Evolutionary conservation across 2,329 filamentous ascomycete genomes (phyloP).

Genomic region (Pseudogymnoascus sp.): DNA sequence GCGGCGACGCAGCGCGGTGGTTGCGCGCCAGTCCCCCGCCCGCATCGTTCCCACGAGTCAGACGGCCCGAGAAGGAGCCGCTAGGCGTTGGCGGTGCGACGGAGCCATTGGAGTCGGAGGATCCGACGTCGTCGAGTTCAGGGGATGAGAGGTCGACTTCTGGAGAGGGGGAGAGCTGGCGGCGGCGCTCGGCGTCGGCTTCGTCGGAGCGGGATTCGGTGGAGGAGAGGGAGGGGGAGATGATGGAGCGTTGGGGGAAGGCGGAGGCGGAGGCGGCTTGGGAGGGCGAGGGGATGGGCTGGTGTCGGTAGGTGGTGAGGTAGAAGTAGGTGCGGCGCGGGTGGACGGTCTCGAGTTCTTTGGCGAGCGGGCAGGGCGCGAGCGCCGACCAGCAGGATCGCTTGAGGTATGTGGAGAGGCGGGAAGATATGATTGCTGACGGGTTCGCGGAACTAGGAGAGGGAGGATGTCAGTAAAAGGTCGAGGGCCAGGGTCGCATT

Average conservation of each 20-base stretch:
- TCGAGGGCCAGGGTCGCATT: slow-evolving; percentile 9
- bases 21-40: slow-evolving; percentile 44
- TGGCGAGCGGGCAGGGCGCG: slow-evolving; percentile 78
- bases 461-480: slow-evolving; percentile 25
- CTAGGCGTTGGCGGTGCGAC: slow-evolving; percentile 54
- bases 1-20: slow-evolving; percentile 72
- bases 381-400: slow-evolving; percentile 71
- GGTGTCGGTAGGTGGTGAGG: slow-evolving; percentile 78
- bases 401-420: slow-evolving; percentile 82
- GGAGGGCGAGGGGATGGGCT: slow-evolving; percentile 65
- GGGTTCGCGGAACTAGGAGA: slow-evolving; percentile 79
- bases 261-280: slow-evolving; percentile 37
- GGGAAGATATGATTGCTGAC: slow-evolving; percentile 88
- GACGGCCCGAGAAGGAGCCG: slow-evolving; percentile 50
- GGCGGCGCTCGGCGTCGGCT: slow-evolving; percentile 55
- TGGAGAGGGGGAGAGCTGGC: slow-evolving; percentile 78
- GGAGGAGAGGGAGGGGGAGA: slow-evolving; percentile 78
- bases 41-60: slow-evolving; percentile 31
- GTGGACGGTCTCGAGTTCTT: slow-evolving; percentile 86
- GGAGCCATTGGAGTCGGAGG: slow-evolving; percentile 52
- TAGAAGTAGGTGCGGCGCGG: slow-evolving; percentile 96
- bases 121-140: slow-evolving; percentile 69
- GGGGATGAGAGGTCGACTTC: slow-evolving; percentile 86
- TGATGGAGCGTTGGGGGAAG: slow-evolving; percentile 51
- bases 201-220: slow-evolving; percentile 64